A percentile compares a stretch with the other conserved stretches of the same genome.
These are phyloP conservation scores for Flaveria bidentis DNA, from an alignment of 129 eudicot species.

Conservation along the genomic window DNA sequence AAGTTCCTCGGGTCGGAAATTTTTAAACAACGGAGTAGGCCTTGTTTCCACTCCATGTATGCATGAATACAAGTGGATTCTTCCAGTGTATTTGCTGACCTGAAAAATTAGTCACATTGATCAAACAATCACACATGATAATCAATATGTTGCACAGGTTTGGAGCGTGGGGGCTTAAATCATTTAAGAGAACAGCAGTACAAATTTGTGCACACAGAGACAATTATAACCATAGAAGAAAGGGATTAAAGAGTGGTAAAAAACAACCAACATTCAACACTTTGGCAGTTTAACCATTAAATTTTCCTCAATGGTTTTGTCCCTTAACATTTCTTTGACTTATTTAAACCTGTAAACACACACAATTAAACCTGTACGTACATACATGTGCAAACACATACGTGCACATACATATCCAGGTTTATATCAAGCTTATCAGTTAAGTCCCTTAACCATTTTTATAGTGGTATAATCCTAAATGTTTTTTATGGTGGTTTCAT, in stretches of 20 bases:
- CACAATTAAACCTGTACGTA: neutral
- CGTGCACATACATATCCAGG: neutral
- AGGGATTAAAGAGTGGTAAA: neutral
- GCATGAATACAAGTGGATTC: conserved; percentile 89
- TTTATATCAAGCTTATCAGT: neutral
- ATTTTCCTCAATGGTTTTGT: neutral
- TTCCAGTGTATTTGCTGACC: conserved; percentile 94
- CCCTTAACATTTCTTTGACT: neutral
- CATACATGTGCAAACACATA: too few species aligned
- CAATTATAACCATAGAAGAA: neutral
- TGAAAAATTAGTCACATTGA: conserved; percentile 25
- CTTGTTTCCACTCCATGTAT: conserved; percentile 63
- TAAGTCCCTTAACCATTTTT: neutral
- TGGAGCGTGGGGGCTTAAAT: neutral
- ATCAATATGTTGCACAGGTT: conserved; percentile 1
- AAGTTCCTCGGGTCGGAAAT: conserved; percentile 78
- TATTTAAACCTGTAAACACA: neutral
- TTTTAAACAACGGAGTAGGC: conserved; percentile 71
- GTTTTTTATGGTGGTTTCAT: neutral
- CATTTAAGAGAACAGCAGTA: conserved; percentile 6
- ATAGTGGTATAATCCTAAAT: neutral
- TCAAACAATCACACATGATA: neutral
- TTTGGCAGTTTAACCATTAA: neutral
- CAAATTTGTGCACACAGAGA: neutral
- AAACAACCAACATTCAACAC: neutral